Evolutionary conservation across 495 filamentous ascomycete species (phyloP), one percentile per base, ranked within the genome.

Genomic region (Penicillium robsamsonii): DNA sequence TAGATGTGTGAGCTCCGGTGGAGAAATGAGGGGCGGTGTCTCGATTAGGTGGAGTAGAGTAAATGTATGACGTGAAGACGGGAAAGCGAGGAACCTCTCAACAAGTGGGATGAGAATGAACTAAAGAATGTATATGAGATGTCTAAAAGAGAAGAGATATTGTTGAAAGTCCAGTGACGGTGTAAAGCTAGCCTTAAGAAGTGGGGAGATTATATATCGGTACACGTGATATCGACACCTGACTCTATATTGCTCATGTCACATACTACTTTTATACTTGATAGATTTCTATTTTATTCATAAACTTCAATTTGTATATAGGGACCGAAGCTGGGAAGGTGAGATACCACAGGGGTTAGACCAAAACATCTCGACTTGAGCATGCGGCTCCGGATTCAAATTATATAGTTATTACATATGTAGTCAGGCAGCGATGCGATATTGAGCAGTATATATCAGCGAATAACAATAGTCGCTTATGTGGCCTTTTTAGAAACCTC

Each of bases 11-110:
- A 54, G 52, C 52, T 54, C 52, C 11, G 33, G 52, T 54, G 52
- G 52, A 46, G 52, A 38, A 53, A 30, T n/a, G 20, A 45, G 51
- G 51, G 41, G 31, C 49, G 49, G 49, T 51, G 49, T 41, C 45
- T 31, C 25, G 41, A 43, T 20, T 22, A 12, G 46, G 50, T 52
- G 42, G 52, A 38, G 52, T 45, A 30, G 24, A 52, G 30, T 31
- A 22, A 42, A 38, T 46, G 52, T 46, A 54, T 54, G 52, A 54
- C 52, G 52, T 54, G 24, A 13, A 15, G 51, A 46, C 22, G 15
- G 43, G 27, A 47, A 33, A 8, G 8, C 17, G 15, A 11, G 8
- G 4, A 30, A 17, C 44, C 29, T 7, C 29, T 27, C 15, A n/a
- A 44, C 5, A 22, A n/a, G 8, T 17, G 10, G 20, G 40, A 37